These are phyloP conservation scores for Kalmanozyma brasiliensis DNA, from an alignment of 1,284 basidiomycete species.

Conservation along the genomic window DNA sequence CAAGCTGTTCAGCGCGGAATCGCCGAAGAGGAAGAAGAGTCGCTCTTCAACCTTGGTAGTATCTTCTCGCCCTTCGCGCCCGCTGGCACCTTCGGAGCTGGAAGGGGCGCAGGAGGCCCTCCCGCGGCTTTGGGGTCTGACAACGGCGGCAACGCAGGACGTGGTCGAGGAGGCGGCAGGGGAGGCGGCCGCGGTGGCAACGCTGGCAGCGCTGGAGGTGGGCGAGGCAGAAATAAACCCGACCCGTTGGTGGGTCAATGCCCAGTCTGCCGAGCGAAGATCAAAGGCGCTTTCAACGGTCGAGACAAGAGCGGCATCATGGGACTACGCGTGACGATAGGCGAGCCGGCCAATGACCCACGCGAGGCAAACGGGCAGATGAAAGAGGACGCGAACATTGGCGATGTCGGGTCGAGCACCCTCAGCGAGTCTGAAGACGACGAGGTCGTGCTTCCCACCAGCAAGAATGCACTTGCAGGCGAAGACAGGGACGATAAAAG, in stretches of 20 bases:
- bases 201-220: not conserved
- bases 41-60: constrained; percentile 12
- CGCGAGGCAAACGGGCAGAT: constrained; percentile 30
- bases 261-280: constrained; percentile 57
- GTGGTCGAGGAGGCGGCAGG: constrained; percentile 10
- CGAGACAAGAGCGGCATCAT: constrained; percentile 38
- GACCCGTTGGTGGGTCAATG: constrained; percentile 57
- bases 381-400: constrained; percentile 7
- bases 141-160: constrained; percentile 8
- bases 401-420: constrained; percentile 1
- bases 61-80: constrained; percentile 44
- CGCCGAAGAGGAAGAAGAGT: constrained; percentile 38
- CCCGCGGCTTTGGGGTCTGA: not conserved
- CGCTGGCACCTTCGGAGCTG: constrained; percentile 8
- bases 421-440: constrained; percentile 18
- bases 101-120: constrained; percentile 4
- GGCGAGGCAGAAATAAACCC: constrained; percentile 14
- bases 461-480: not conserved
- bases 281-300: constrained; percentile 58
- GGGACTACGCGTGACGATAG: constrained; percentile 53
- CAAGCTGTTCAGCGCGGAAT: constrained; percentile 44
- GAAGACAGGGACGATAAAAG: not conserved
- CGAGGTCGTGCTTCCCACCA: constrained; percentile 10
- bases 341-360: constrained; percentile 50
- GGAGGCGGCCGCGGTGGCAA: constrained; percentile 12